These are phyloP conservation scores for Starmerella asiatica DNA, from an alignment of 805 yeast species.

Conservation along the genomic window DNA sequence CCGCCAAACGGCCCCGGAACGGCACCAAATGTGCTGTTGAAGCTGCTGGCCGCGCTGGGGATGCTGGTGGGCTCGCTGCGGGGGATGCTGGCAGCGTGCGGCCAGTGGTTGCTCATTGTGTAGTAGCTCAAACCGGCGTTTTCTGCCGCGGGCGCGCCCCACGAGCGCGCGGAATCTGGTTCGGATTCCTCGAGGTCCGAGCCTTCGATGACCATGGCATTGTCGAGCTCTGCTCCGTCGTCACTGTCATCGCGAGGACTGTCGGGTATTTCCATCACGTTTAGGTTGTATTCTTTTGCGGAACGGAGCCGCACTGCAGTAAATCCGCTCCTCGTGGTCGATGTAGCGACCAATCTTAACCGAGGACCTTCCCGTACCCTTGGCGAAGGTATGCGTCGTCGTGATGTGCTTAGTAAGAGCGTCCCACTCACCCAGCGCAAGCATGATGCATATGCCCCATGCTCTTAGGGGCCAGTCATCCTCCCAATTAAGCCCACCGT, in stretches of 20 bases:
- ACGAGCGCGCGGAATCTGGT: slow-evolving; percentile 3
- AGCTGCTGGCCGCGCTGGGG: background rate
- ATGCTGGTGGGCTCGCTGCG: background rate
- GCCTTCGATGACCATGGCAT: slow-evolving; percentile 23
- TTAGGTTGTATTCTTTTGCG: background rate
- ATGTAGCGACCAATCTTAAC: background rate
- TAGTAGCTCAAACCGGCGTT: slow-evolving; percentile 14
- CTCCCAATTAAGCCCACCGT: too few relatives aligned
- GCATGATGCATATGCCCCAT: too few relatives aligned
- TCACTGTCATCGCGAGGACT: slow-evolving; percentile 12
- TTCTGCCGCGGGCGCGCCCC: slow-evolving; percentile 10
- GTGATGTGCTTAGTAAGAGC: too few relatives aligned
- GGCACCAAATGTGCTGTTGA: too few relatives aligned
- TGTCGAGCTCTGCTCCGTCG: slow-evolving; percentile 15
- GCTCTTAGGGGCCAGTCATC: too few relatives aligned
- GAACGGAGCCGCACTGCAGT: background rate
- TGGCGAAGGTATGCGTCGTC: too few relatives aligned
- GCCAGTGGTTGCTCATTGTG: slow-evolving; percentile 14
- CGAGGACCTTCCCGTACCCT: too few relatives aligned
- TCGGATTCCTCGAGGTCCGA: slow-evolving; percentile 15
- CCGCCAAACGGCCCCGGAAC: too few relatives aligned
- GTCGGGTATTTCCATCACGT: slow-evolving; percentile 5
- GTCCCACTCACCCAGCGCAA: too few relatives aligned
- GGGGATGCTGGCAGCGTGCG: slow-evolving; percentile 6
- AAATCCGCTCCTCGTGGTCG: background rate